These are phyloP conservation scores for Rubroshorea leprosula DNA, from an alignment of 345 rosid species.

Conservation along the genomic window DNA sequence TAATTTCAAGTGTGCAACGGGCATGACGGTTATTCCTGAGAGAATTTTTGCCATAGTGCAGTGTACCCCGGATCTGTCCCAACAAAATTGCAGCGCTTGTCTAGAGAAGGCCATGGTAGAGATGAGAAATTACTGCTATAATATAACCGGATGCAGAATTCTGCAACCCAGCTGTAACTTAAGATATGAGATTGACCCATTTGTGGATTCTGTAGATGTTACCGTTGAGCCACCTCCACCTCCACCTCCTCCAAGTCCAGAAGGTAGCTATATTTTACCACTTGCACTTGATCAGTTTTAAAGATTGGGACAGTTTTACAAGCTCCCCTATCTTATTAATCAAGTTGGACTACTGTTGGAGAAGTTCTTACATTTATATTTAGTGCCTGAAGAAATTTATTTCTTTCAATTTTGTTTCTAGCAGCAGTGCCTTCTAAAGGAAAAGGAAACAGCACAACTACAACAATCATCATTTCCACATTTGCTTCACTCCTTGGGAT, in stretches of 20 bases:
- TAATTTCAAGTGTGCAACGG: conserved; percentile 10
- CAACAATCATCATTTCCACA: conserved; percentile 1
- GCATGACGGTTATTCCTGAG: neutral
- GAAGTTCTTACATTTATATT: neutral
- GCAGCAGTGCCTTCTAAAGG: conserved; percentile 5
- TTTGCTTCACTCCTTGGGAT: conserved; percentile 10
- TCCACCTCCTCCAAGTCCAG: neutral
- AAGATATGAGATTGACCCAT: conserved; percentile 20
- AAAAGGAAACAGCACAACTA: conserved; percentile 1
- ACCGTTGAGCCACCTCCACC: neutral
- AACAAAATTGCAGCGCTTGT: conserved; percentile 35
- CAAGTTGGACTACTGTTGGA: no score
- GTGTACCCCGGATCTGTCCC: conserved; percentile 51
- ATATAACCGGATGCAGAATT: conserved; percentile 32
- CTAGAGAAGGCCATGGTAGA: conserved; percentile 10
- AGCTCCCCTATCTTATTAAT: no score
- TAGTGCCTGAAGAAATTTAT: neutral
- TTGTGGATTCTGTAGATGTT: conserved; percentile 9
- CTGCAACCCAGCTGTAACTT: conserved; percentile 23
- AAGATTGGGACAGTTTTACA: no score
- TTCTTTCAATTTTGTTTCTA: neutral
- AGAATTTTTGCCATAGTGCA: conserved; percentile 29
- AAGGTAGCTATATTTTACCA: neutral
- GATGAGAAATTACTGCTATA: conserved; percentile 26
- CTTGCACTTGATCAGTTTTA: no score